Base-by-base conservation (phyloP, 805 yeast species). In the Scheffersomyces stipitis region DNA sequence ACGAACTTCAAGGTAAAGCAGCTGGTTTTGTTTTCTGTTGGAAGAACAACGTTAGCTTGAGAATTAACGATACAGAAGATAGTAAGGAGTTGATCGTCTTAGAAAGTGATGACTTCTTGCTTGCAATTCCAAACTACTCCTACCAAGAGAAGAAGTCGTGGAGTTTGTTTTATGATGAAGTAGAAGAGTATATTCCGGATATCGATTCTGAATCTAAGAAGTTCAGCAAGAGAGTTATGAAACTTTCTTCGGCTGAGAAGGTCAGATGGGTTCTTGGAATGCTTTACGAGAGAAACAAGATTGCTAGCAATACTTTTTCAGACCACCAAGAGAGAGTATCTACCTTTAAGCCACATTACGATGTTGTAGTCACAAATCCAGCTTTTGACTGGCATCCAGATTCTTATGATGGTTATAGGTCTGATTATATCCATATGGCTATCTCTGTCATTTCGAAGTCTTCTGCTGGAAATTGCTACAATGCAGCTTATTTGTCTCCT, bases 211-310 rank as follows among this genome's bases (percentile, higher is more conserved):
- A 61, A 29, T 34, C 58, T 3, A 56, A 48, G 29, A 66, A 63
- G 36, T 57, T 64, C 26, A 61, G 52, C 15, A 75, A 74, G 47
- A 51, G 54, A 7, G 66, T 71, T 0, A 73, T 86, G 75, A 79
- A 76, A 45, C 66, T 89, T 18, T 64, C 70, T 1, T 66, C 71
- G 0, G 61, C 71, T 8, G 89, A 89, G 18, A 64, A 69, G 27
- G 93, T 89, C 5, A 56, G 64, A n/a, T 89, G 96, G 96, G 76
- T 71, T 24, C 62, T 83, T 32, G 96, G 96, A 0, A 62, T 86
- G 48, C 45, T 75, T 15, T 86, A 87, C 61, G 96, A 88, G 55
- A 63, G 84, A 41, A 83, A 83, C 36, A 56, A 56, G 18, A 57
- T 62, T 18, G 49, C 51, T 12, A 33, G 55, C 1, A 42, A 46